Conservation (phyloP, 1,284 basidiomycete genomes). For the Moniliophthora roreri region DNA sequence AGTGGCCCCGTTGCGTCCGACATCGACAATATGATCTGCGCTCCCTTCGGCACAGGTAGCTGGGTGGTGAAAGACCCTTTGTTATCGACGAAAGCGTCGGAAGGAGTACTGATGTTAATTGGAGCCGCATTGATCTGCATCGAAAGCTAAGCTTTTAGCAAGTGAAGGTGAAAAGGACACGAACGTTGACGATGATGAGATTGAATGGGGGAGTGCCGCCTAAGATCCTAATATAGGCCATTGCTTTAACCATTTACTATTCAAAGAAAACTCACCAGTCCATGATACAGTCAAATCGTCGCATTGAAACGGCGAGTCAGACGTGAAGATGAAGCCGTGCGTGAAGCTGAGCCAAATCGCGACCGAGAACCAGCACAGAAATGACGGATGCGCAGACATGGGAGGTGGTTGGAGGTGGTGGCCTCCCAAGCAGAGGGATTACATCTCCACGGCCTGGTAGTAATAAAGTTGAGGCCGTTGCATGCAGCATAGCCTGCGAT, state of each 20-base stretch:
- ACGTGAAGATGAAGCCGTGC: no score
- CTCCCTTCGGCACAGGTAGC: not conserved
- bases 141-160: not conserved
- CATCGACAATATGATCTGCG: not conserved
- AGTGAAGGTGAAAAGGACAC: not conserved
- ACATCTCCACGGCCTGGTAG: no score
- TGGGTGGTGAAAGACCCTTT: not conserved
- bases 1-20: conserved; percentile 3
- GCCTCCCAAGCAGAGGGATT: no score
- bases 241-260: no score
- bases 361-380: no score
- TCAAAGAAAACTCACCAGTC: conserved; percentile 1
- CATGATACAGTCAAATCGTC: not conserved
- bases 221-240: not conserved
- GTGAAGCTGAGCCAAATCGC: no score
- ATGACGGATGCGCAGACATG: no score
- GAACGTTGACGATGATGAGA: not conserved
- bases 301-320: not conserved
- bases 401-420: no score
- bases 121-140: not conserved
- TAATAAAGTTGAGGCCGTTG: no score
- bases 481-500: no score
- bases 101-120: not conserved
- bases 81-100: not conserved
- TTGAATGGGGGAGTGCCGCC: not conserved